phyloP scores from a whole-genome alignment of 768 basidiomycete genomes.

The Termitomyces sp. region DNA sequence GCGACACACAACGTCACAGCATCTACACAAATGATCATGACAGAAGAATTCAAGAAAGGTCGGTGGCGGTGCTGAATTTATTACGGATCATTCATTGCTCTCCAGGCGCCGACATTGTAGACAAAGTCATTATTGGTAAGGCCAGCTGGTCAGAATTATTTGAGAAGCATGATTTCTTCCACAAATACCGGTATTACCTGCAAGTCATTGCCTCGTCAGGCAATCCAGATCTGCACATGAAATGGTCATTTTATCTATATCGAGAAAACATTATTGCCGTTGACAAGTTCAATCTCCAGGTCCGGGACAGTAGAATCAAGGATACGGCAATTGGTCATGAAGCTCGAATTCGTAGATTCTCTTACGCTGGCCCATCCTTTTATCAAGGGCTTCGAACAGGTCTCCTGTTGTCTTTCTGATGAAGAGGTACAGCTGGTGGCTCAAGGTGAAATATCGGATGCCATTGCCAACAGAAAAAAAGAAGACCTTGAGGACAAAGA shows the following conservation, averaged over 20 bases:
- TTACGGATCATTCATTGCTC: constrained; percentile 8
- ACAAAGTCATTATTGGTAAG: constrained; percentile 80
- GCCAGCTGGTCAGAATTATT: constrained; percentile 94
- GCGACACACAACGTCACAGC: constrained; percentile 96
- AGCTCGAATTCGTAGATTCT: constrained; percentile 93
- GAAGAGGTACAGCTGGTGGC: constrained; percentile 87
- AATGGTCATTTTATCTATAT: constrained; percentile 59
- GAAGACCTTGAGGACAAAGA: constrained; percentile 76
- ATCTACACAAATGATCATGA: constrained; percentile 95
- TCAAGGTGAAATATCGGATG: constrained; percentile 78
- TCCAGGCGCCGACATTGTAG: constrained; percentile 86
- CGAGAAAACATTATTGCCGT: background rate
- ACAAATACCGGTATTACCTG: constrained; percentile 92
- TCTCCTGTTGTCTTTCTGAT: constrained; percentile 75
- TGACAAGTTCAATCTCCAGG: constrained; percentile 22
- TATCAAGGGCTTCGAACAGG: constrained; percentile 88
- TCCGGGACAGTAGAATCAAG: constrained; percentile 98
- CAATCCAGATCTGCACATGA: constrained; percentile 77
- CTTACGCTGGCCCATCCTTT: constrained; percentile 92
- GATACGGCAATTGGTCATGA: constrained; percentile 94
- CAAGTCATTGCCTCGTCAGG: constrained; percentile 93
- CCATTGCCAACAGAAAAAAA: constrained; percentile 64
- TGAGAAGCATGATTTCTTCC: constrained; percentile 93
- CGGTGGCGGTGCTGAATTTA: background rate
- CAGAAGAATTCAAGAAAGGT: constrained; percentile 94